Evolutionary conservation across 31 red algal genomes (phyloP), one percentile per base, ranked within the genome.

Genomic region (Asparagopsis taxiformis): DNA sequence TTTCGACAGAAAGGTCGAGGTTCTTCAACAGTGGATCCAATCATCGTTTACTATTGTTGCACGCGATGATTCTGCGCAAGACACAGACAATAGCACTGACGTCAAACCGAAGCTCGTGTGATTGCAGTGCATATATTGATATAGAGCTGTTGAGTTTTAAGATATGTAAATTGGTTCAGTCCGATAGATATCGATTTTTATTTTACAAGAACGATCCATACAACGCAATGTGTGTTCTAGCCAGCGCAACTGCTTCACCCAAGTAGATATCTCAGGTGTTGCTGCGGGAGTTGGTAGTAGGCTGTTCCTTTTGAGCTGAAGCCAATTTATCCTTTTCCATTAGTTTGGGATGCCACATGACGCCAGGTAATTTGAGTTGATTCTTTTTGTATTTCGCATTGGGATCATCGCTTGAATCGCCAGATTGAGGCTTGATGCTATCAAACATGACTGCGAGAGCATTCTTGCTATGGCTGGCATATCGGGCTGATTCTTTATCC

Each of bases 371-470:
- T 33, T 69, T 80, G 6, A 80, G 51, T 44, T 50, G 50, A 48
- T 80, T 50, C 35, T 60, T 80, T 50, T 69, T 80, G 51, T 80
- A 43, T 58, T 80, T 80, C 54, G 43, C 76, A 51, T 80, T 80
- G 21, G 6, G 8, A 46, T 38, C 34, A 32, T 70, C 62, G 6
- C 44, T 48, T 20, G 33, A 17, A 28, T 64, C 30, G 2, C 57
- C 64, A 35, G n/a, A 32, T 44, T 69, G 52, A 33, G 63, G 51
- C 53, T 55, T 36, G 23, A 80, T 36, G 26, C 57, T 68, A 24
- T 80, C 76, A 59, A 80, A 80, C 76, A 80, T 46, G 50, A 68
- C 62, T 44, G 76, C 76, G 50, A 80, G 76, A 16, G 76, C 76
- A 69, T 80, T 80, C 58, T 80, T 80, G 36, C 76, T 80, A 26